Base-by-base conservation (phyloP, 805 yeast genomes). In the Candida railenensis region DNA sequence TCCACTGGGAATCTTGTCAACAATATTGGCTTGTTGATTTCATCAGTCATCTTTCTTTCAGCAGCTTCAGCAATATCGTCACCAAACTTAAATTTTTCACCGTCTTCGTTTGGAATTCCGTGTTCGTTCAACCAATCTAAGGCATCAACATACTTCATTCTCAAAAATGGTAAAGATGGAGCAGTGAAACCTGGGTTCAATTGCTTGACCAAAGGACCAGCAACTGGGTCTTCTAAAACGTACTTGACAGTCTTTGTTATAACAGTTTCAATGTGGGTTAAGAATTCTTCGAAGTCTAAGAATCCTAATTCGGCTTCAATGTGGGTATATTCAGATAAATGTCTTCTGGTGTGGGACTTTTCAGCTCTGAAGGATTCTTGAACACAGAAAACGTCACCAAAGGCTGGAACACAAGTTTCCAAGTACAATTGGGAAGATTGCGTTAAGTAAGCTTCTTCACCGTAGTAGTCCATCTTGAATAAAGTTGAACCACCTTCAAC, bases 61-160 rank as follows among this genome's bases (percentile, higher is more conserved):
- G 97, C 99, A 47, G 99, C 99, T 75, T 94, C 99, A 50, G 98
- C 97, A 54, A 94, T 94, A 68, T 94, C 99, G 65, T 94, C 99
- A 68, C 99, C 99, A 57, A 94, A 94, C 71, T 86, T 81, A 84
- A 92, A 94, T 56, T 76, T 73, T 65, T 89, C 87, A 52, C 94
- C 97, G 11, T 92, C 97, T 76, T 94, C 99, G 80, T 92, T 94
- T 61, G 84, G 83, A 60, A 95, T 82, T 45, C 86, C 92, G 71
- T 92, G 89, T 71, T 91, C 97, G 80, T 89, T 89, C 71, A 94
- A 83, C 98, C 99, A 94, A 32, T 84, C 89, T 57, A 94, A 77
- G 22, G 99, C 99, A 44, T 92, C 85, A 48, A 83, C 81, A 74
- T 94, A 94, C 57, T 85, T 83, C 86, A 94, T 80, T 75, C 99